A percentile compares a stretch with the other conserved stretches of the same genome.
Evolutionary conservation across 108 stramenopile species (phyloP).

Genomic region (Parmales sp.): DNA sequence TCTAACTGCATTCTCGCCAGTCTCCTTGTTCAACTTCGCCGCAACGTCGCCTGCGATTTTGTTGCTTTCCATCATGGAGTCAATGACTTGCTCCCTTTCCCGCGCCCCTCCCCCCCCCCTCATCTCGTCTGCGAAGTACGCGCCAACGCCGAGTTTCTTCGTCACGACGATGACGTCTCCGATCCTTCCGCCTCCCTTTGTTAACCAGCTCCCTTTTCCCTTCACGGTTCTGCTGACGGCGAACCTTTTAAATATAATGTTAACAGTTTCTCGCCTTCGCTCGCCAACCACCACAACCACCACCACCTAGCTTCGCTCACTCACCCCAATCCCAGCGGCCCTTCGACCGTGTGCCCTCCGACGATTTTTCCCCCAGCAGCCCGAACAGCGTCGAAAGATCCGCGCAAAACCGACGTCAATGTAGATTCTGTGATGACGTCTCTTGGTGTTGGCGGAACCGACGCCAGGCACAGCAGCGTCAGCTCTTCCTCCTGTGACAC

Average conservation of each 20-base stretch:
- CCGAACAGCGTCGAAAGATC: constrained; percentile 29
- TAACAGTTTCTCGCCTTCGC: neutral
- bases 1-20: constrained; percentile 19
- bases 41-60: constrained; percentile 14
- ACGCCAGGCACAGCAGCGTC: constrained; percentile 37
- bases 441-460: constrained; percentile 28
- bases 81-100: constrained; percentile 15
- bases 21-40: neutral
- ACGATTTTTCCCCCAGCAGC: constrained; percentile 38
- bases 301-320: neutral
- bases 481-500: constrained; percentile 30
- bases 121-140: constrained; percentile 55
- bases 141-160: constrained; percentile 53
- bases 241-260: too few species aligned
- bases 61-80: constrained; percentile 24
- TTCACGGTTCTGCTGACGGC: constrained; percentile 33
- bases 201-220: constrained; percentile 11
- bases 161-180: constrained; percentile 48
- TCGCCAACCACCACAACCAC: neutral
- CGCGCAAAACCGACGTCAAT: constrained; percentile 40
- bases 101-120: constrained; percentile 22
- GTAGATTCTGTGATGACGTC: constrained; percentile 30
- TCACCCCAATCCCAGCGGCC: constrained; percentile 32
- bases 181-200: constrained; percentile 27
- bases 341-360: constrained; percentile 65